Evolutionary conservation across 2,329 filamentous ascomycete species (phyloP), one percentile per base, ranked within the genome.

Genomic region (Claviceps spartinae): DNA sequence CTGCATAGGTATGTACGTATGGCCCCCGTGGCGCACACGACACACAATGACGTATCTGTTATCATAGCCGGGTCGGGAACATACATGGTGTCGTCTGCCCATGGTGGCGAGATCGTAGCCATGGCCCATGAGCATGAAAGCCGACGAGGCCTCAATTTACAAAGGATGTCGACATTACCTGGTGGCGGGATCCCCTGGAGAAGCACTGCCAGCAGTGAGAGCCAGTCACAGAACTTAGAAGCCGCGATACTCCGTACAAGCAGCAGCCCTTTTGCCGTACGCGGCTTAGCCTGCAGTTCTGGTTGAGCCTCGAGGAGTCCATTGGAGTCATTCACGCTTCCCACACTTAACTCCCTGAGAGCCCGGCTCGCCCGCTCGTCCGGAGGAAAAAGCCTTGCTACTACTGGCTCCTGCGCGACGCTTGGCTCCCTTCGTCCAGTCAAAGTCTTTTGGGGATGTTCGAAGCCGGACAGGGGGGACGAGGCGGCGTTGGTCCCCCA

Each of bases 401-500:
- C 18, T 18, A 40, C 18, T 14, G 24, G 24, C 30, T 16, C 38
- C 20, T 40, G 41, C 14, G 9, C 41, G 41, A 26, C 20, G 14
- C 13, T 34, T 34, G 30, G 3, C 30, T 34, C 30, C 30, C 30
- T 34, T 34, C 30, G 8, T 11, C 30, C 30, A 34, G 30, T 9
- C 5, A 9, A 22, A 30, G 41, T 46, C 20, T 37, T 47, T 51
- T 47, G 50, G 38, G 50, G 45, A 52, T 43, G 38, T 22, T 37
- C 30, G 30, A 36, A 24, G 36, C 50, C 37, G 8, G 36, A 46
- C n/a, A n/a, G 14, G 30, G 30, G 36, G 36, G 30, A 34, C 30
- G 30, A 34, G 30, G 18, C 43, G 40, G 48, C 38, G 26, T 57
- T 57, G 56, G 56, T 62, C 62, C 64, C 64, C 64, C 64, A 63